Evolutionary conservation across 1,139 yeast species (phyloP), one percentile per base, ranked within the genome.

Genomic region (Candida freyschussii): DNA sequence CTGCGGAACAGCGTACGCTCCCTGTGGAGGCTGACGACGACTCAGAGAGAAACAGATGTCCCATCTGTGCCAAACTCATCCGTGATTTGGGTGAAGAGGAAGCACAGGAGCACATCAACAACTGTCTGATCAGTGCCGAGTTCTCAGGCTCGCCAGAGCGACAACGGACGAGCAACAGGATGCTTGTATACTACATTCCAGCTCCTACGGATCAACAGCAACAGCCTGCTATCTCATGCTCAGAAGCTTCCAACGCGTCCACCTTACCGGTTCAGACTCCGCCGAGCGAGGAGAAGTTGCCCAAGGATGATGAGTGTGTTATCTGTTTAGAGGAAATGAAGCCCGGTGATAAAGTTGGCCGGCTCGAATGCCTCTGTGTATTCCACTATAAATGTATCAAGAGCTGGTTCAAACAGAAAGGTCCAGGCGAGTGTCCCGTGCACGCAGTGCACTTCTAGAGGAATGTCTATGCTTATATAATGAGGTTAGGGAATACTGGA

Each of bases 281-380:
- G 13, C 7, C 21, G 2, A 33, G 30, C 10, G 36, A 44, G 13
- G 44, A 38, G 20, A 41, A 44, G 19, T 55, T 59, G 30, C 57
- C 53, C 5, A 55, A 62, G 22, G 78, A 70, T 24, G 68, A 69
- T 28, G 98, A 91, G 55, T 91, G 99, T 58, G 91, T 87, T 8
- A 89, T 91, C 25, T 91, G 99, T 55, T 73, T 89, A 45, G 98
- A 91, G 53, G 95, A 84, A 21, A 74, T 89, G 55, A 63, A 63
- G 33, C 85, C 87, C 0, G 96, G 95, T 4, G 93, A 87, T 39
- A 80, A 79, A 50, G 93, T 93, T 12, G 97, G 95, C 0, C 64
- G 99, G 24, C 62, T 93, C 36, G 98, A 91, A 56, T 93, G 98
- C 56, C 67, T 93, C 17, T 93, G 99, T 55, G 84, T 89, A 27